phyloP scores from a whole-genome alignment of 768 basidiomycete species.

The Fistulinella prunicolor region DNA sequence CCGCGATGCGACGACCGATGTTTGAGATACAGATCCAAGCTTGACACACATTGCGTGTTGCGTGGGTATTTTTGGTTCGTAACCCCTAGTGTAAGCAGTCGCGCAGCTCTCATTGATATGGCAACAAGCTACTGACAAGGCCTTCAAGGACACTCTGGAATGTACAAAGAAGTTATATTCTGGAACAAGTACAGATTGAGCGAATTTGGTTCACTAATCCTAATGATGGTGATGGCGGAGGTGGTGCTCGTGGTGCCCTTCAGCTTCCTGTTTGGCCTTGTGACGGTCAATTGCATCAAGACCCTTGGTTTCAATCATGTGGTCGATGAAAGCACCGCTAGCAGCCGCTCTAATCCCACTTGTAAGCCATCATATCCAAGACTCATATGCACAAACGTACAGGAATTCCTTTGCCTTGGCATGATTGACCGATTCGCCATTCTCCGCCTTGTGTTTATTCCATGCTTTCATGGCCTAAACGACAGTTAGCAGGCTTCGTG shows the following conservation, averaged over 20 bases:
- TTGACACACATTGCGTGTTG: too few species aligned
- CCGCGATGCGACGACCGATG: too few species aligned
- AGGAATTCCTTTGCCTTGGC: conserved; percentile 49
- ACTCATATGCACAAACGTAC: conserved; percentile 36
- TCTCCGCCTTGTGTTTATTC: conserved; percentile 46
- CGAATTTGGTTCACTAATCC: too few species aligned
- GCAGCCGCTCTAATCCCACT: conserved; percentile 47
- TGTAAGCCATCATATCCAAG: neutral
- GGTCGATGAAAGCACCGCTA: conserved; percentile 52
- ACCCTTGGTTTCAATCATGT: conserved; percentile 56
- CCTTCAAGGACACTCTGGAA: too few species aligned
- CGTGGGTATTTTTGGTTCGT: too few species aligned
- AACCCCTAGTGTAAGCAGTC: too few species aligned
- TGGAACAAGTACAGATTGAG: too few species aligned
- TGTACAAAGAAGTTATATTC: too few species aligned
- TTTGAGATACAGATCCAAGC: too few species aligned
- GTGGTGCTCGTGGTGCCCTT: neutral
- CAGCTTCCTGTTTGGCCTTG: conserved; percentile 38
- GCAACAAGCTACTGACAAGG: too few species aligned
- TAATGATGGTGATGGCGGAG: neutral
- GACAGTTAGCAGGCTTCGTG: neutral
- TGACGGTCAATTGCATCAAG: conserved; percentile 45
- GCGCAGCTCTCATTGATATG: too few species aligned
- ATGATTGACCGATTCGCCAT: conserved; percentile 52
- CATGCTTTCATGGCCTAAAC: conserved; percentile 63